Conservation (phyloP, 2,329 filamentous ascomycete species). For the Arthrobotrys pseudoclavata region DNA sequence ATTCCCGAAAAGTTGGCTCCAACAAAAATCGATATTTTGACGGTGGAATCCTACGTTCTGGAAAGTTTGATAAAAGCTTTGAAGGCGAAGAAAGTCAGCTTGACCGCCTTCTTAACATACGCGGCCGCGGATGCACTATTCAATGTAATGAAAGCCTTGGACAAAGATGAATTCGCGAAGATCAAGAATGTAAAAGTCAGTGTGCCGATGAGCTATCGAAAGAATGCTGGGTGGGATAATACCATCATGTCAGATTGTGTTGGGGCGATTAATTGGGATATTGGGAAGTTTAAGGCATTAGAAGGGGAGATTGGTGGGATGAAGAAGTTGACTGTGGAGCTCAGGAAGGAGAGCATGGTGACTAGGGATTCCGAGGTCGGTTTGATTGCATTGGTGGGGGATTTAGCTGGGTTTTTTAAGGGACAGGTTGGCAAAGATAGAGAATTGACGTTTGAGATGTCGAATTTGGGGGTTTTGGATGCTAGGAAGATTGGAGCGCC, state of each 20-base stretch:
- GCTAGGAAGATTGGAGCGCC: constrained; percentile 25
- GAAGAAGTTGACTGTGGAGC: constrained; percentile 60
- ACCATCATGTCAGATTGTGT: constrained; percentile 64
- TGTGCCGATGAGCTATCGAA: constrained; percentile 51
- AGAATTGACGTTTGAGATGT: constrained; percentile 70
- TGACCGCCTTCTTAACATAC: constrained; percentile 47
- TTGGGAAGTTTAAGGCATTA: constrained; percentile 67
- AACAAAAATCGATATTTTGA: constrained; percentile 13
- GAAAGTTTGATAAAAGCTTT: constrained; percentile 3
- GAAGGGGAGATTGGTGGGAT: constrained; percentile 53
- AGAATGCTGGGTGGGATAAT: constrained; percentile 35
- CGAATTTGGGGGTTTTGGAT: constrained; percentile 70
- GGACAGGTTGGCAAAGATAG: constrained; percentile 68
- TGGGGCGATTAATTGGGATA: constrained; percentile 64
- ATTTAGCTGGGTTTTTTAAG: constrained; percentile 68
- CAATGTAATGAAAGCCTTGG: neutral
- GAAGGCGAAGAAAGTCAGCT: constrained; percentile 24
- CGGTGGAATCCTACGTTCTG: constrained; percentile 14
- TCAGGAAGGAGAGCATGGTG: constrained; percentile 64
- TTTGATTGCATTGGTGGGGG: constrained; percentile 67
- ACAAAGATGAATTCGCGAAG: constrained; percentile 33
- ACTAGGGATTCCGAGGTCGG: constrained; percentile 66
- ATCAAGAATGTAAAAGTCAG: constrained; percentile 44
- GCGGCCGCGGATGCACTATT: constrained; percentile 26
- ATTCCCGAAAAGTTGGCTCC: constrained; percentile 10